Percentiles rank a stretch among this genome's conserved stretches.
Evolutionary conservation across 2,329 filamentous ascomycete species (phyloP).

Genomic region (Sclerotinia trifoliorum): DNA sequence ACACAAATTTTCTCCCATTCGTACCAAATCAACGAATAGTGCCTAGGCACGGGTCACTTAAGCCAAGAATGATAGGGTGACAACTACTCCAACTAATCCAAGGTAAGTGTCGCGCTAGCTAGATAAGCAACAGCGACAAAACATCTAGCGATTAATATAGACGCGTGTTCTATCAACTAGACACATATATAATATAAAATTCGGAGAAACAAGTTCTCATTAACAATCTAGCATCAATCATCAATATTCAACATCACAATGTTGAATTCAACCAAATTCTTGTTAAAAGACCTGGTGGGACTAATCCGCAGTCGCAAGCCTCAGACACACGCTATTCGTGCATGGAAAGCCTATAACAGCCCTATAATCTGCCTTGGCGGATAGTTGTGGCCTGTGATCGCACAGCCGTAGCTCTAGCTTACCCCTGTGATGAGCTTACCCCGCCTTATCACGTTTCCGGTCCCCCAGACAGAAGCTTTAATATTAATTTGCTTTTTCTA

Average conservation of each 20-base stretch:
- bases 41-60: too few relatives aligned
- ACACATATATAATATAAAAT: background rate
- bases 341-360: background rate
- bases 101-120: too few relatives aligned
- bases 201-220: background rate
- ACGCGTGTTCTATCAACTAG: background rate
- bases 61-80: too few relatives aligned
- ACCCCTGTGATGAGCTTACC: constrained; percentile 1
- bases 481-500: background rate
- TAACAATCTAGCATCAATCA: background rate
- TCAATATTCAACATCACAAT: background rate
- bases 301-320: background rate
- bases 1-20: too few relatives aligned
- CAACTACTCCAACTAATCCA: too few relatives aligned
- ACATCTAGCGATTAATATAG: background rate
- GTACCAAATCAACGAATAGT: too few relatives aligned
- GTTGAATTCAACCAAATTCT: background rate
- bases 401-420: background rate
- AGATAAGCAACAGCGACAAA: too few relatives aligned
- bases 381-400: background rate
- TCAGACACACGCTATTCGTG: background rate
- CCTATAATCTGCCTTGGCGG: background rate
- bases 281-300: background rate
- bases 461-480: background rate
- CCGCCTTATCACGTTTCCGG: background rate